Evolutionary conservation across 176 grass and related monocot species (phyloP), one percentile per base, ranked within the genome.

Genomic region (Musa acuminata): DNA sequence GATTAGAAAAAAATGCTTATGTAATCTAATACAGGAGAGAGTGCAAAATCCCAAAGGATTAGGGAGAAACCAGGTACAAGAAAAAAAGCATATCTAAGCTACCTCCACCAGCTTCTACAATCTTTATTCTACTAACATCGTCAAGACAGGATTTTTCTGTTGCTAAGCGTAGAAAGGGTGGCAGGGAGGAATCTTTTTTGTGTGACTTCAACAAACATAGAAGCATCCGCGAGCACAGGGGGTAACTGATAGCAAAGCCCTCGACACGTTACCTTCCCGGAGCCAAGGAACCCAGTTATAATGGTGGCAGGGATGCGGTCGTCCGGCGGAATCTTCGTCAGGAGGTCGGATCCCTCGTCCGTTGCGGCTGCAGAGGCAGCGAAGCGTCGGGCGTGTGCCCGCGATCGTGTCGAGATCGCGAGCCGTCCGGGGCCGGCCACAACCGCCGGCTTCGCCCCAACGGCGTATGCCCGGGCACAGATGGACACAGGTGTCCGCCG

Each of bases 221-320:
- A 35, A 35, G 4, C 29, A 35, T 35, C 29, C 4, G 14, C 8
- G 16, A 29, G 65, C 11, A 0, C 14, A 51, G 0, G 8, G 11
- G 12, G 1, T 23, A 10, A 26, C 54, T 0, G 14, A 43, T 8
- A 60, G 16, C 57, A 71, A 19, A 2, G 10, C 26, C 24, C 12
- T 50, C 25, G 53, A 20, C 43, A 0, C 11, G 49, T 78, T 62
- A 99, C 95, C 90, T 99, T 94, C 25, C 95, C 90, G 43, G 95
- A 89, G 55, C 95, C 95, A 21, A 99, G 86, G 82, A 99, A 94
- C 53, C 95, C 95, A 7, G 90, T 99, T 82, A 99, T 98, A 67
- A 89, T 98, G 71, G 95, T 98, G 74, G 90, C 95, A 0, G 90
- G 95, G 78, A 98, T 91, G 52, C 90, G 90, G 71, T 93, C 78